A percentile compares a stretch with the other conserved stretches of the same genome.
Conservation (phyloP, 306 rosid genomes). For the Ochetophila trinervis region DNA sequence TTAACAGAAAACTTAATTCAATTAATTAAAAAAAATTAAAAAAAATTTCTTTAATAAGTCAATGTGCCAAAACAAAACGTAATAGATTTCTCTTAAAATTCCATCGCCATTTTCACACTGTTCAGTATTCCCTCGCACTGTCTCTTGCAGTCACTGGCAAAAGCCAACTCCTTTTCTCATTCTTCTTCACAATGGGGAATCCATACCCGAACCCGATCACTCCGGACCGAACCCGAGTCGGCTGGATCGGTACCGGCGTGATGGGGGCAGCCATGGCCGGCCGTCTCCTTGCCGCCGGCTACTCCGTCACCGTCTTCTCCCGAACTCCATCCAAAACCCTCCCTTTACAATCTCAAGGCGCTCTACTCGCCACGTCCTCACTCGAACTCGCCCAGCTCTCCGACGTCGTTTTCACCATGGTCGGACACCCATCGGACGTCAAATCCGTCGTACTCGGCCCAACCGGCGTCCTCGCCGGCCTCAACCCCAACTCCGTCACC, state of each 20-base stretch:
- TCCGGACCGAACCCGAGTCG: conserved; percentile 52
- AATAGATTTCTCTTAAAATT: too few species aligned
- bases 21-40: too few species aligned
- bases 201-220: conserved; percentile 55
- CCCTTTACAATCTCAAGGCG: conserved; percentile 55
- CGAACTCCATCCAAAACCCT: conserved; percentile 63
- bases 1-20: too few species aligned
- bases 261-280: conserved; percentile 88
- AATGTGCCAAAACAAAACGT: too few species aligned
- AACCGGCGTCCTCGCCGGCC: conserved; percentile 39
- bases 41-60: too few species aligned
- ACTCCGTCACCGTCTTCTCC: conserved; percentile 65
- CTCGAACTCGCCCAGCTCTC: conserved; percentile 38
- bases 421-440: conserved; percentile 77
- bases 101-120: too few species aligned
- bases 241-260: conserved; percentile 81
- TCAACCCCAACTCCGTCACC: conserved; percentile 42
- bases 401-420: conserved; percentile 69
- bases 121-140: too few species aligned
- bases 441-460: conserved; percentile 36
- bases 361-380: conserved; percentile 41
- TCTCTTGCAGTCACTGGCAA: too few species aligned
- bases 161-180: not conserved
- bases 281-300: conserved; percentile 72
- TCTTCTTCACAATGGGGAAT: conserved; percentile 19